phyloP scores from a whole-genome alignment of 495 filamentous ascomycete species.

The Barbatosphaeria neglecta region DNA sequence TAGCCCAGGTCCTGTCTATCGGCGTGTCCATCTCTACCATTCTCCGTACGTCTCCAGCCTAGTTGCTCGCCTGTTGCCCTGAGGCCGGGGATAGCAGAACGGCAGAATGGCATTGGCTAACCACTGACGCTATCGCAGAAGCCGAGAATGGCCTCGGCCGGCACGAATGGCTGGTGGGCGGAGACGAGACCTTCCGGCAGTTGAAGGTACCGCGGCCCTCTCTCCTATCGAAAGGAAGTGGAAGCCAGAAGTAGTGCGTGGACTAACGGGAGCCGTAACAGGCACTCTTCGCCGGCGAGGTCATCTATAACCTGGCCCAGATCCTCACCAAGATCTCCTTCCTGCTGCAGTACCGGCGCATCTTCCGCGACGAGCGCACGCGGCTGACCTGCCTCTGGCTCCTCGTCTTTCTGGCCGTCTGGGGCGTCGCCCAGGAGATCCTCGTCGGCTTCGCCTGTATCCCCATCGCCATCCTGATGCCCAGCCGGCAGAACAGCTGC shows the following conservation, averaged over 20 bases:
- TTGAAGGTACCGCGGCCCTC: conserved; percentile 9
- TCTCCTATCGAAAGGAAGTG: neutral
- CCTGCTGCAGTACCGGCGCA: conserved; percentile 14
- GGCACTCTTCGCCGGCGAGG: conserved; percentile 9
- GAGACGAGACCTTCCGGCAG: conserved; percentile 4
- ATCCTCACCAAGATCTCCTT: conserved; percentile 17
- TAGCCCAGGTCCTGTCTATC: conserved; percentile 7
- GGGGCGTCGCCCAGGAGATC: conserved; percentile 10
- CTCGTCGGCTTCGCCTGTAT: conserved; percentile 12
- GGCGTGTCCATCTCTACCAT: conserved; percentile 8
- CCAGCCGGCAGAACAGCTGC: neutral
- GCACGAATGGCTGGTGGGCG: conserved; percentile 9
- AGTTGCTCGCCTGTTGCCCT: no score
- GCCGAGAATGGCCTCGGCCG: conserved; percentile 8
- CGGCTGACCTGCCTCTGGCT: conserved; percentile 8
- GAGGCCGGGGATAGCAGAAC: neutral
- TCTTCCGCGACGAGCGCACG: conserved; percentile 12
- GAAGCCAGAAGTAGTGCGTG: no score
- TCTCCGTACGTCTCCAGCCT: conserved; percentile 7
- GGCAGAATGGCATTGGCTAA: neutral
- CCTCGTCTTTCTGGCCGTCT: conserved; percentile 6
- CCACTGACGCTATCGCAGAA: conserved; percentile 1
- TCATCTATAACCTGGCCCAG: conserved; percentile 14
- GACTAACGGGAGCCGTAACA: neutral
- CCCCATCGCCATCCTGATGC: conserved; percentile 5